A percentile compares a stretch with the other conserved stretches of the same genome.
phyloP scores from a whole-genome alignment of 1,139 yeast species.

The Lodderomyces margitis region DNA sequence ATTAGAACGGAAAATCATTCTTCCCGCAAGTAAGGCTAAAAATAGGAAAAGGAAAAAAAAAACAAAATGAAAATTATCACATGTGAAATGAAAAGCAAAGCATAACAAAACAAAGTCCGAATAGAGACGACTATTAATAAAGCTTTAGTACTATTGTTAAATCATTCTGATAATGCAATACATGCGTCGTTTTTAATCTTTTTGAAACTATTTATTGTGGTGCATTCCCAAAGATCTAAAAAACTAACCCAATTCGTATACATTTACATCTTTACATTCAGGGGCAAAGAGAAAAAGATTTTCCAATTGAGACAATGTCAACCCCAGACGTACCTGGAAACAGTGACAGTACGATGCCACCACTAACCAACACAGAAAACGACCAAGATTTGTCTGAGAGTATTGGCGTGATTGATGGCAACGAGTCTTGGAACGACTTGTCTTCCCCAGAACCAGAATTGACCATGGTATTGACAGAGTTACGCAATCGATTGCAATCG shows the following conservation, averaged over 20 bases:
- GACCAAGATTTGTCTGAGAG: not conserved
- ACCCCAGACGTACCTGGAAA: not conserved
- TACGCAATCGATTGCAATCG: not conserved
- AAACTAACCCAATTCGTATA: not conserved
- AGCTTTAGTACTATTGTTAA: no score
- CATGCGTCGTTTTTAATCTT: not conserved
- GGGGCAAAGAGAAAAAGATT: no score
- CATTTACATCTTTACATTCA: no score
- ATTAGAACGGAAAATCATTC: not conserved
- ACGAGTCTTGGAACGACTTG: conserved; percentile 5
- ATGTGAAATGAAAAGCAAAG: not conserved
- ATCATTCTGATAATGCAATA: not conserved
- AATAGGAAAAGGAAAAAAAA: no score
- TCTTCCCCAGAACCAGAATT: conserved; percentile 9
- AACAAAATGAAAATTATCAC: not conserved
- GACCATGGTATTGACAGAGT: not conserved
- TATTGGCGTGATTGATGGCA: not conserved
- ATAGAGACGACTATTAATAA: no score
- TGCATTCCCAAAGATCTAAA: not conserved
- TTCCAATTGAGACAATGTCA: no score
- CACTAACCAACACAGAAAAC: not conserved
- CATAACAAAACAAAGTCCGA: not conserved
- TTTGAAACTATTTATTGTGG: no score
- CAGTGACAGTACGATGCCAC: not conserved
- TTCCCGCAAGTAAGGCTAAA: no score